These are phyloP conservation scores for Aspergillus sparsus DNA, from an alignment of 495 filamentous ascomycete genomes.

Conservation along the genomic window DNA sequence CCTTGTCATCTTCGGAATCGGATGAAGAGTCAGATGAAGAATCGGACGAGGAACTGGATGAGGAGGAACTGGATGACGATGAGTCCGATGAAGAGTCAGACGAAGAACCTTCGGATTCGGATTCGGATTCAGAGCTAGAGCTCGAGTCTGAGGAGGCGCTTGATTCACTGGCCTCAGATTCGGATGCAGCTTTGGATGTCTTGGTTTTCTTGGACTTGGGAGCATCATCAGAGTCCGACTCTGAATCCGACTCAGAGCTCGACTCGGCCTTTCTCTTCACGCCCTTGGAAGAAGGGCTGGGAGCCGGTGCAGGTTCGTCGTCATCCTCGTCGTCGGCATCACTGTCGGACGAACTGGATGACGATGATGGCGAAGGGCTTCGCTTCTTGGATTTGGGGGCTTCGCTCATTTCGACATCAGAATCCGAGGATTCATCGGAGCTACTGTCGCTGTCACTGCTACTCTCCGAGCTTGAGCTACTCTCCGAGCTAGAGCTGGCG, in stretches of 20 bases:
- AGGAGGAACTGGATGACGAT: conserved; percentile 22
- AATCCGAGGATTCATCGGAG: conserved; percentile 39
- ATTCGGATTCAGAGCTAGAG: conserved; percentile 27
- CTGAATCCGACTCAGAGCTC: conserved; percentile 48
- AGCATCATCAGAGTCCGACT: conserved; percentile 43
- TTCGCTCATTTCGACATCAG: conserved; percentile 63
- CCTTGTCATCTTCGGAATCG: conserved; percentile 35
- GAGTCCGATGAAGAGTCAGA: conserved; percentile 30
- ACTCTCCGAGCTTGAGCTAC: conserved; percentile 23
- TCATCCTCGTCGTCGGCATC: conserved; percentile 64
- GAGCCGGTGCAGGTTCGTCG: conserved; percentile 32
- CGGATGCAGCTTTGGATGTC: conserved; percentile 20
- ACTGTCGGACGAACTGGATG: conserved; percentile 53
- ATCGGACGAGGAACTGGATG: conserved; percentile 29
- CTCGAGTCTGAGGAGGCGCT: conserved; percentile 30
- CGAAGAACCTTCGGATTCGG: conserved; percentile 32
- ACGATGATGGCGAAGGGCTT: conserved; percentile 41
- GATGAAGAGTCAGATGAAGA: conserved; percentile 39
- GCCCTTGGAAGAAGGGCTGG: conserved; percentile 39
- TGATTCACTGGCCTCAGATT: conserved; percentile 39
- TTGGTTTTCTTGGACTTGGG: conserved; percentile 48
- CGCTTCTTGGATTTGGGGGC: conserved; percentile 40
- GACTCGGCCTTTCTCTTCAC: conserved; percentile 68
- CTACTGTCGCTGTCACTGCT: conserved; percentile 34
- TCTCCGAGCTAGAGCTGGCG: conserved; percentile 25